phyloP scores from a whole-genome alignment of 73 alveolate species.

The Tetrahymena malaccensis region DNA sequence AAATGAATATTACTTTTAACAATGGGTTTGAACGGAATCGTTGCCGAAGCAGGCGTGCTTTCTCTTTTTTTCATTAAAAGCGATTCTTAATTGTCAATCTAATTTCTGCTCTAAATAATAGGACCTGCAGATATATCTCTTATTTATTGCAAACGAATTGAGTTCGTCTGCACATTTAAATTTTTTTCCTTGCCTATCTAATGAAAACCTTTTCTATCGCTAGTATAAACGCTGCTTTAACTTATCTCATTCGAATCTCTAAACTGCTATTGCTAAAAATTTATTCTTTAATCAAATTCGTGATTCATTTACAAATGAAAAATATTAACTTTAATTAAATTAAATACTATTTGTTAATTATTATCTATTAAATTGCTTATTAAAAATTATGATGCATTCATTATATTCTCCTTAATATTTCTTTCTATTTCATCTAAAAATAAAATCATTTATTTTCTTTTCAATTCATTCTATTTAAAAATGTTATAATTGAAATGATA shows the following conservation, averaged over 20 bases:
- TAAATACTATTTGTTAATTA: not conserved
- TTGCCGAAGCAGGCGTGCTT: not conserved
- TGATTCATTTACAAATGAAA: not conserved
- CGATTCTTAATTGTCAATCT: not conserved
- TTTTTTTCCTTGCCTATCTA: not conserved
- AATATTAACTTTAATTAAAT: too few species aligned
- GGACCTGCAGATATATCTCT: not conserved
- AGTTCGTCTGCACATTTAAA: not conserved
- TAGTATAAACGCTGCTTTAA: not conserved
- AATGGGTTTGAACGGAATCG: not conserved
- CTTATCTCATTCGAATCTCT: not conserved
- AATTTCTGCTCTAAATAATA: not conserved
- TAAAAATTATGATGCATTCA: too few species aligned
- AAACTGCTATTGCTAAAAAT: not conserved
- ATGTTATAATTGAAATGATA: too few species aligned
- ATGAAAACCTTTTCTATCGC: not conserved
- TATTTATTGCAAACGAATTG: not conserved
- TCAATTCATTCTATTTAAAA: too few species aligned
- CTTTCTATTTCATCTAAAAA: too few species aligned
- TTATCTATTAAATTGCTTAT: not conserved
- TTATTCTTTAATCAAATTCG: not conserved
- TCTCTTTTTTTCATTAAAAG: not conserved
- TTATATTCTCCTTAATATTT: too few species aligned
- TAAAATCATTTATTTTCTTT: too few species aligned
- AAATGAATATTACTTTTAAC: not conserved